Evolutionary conservation across 257 asterid genomes (phyloP), one percentile per base, ranked within the genome.

Genomic region (Plectranthus barbatus): DNA sequence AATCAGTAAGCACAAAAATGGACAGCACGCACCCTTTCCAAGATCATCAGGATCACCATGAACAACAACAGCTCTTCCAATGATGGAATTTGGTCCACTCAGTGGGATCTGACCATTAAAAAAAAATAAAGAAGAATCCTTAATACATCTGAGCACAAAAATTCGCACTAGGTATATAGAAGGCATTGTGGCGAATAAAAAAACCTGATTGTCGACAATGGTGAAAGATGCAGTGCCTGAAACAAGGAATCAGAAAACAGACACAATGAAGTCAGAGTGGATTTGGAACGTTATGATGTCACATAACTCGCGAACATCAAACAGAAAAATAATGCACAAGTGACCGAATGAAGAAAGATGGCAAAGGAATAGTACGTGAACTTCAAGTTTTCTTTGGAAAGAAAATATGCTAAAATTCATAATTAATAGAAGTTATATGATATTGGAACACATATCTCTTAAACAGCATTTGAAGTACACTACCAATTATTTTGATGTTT

Each of bases 31-130:
- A 89, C 99, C 99, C 79, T 78, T 86, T 72, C 97, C 99, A 46
- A 92, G 89, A 82, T 92, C 99, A 78, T 93, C 99, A 17, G 95
- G 94, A 72, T 93, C 99, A 45, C 76, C 95, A 81, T 93, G 99
- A 57, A 93, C 96, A 63, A 93, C 99, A n/a, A 93, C 99, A 45
- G 99, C 99, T 68, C 99, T 84, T 78, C 99, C 99, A 72, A 93
- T 74, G 39, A 93, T 72, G 65, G 99, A 87, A 72, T 85, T 56
- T 15, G 86, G 79, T 68, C 99, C 99, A 31, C 81, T 66, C 61
- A 93, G 87, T 20, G 99, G 96, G 68, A 93, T 90, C 99, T 93
- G 76, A 66, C 31, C 40, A 39, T 12, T 13, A 42, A 26, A 46
- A 5, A 0, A 37, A 4, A 31, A 26, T 40, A 5, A 0, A 37